Conservation (phyloP, 768 basidiomycete genomes). For the Candolleomyces aberdarensis region DNA sequence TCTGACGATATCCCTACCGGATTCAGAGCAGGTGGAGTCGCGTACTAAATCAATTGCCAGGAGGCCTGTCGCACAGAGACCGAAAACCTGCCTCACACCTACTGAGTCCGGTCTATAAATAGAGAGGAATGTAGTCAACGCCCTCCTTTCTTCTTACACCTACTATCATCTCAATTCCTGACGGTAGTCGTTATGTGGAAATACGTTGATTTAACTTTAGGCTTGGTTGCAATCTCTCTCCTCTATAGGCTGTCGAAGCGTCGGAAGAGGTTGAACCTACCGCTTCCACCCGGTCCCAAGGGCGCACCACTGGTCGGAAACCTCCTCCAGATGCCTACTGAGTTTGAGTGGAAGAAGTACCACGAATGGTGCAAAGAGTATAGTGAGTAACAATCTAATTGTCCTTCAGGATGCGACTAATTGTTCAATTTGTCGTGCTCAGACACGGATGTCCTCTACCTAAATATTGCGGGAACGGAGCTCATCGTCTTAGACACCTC, state of each 20-base stretch:
- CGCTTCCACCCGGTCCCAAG: slow-evolving; percentile 40
- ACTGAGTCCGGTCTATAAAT: not conserved
- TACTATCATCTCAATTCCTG: not conserved
- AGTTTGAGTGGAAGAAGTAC: slow-evolving; percentile 34
- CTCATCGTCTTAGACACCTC: slow-evolving; percentile 29
- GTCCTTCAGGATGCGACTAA: not conserved
- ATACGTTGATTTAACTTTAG: not conserved
- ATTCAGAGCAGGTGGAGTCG: no score
- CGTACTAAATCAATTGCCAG: no score
- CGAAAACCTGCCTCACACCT: no score
- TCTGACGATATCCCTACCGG: no score
- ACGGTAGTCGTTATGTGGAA: not conserved
- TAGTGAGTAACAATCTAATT: slow-evolving; percentile 20
- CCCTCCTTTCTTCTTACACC: no score
- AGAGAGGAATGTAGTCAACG: not conserved
- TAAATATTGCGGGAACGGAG: slow-evolving; percentile 19
- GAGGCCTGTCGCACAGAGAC: no score
- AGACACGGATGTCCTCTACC: slow-evolving; percentile 25
- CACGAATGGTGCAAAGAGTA: slow-evolving; percentile 38
- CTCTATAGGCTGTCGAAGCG: not conserved
- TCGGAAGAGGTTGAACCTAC: slow-evolving; percentile 7
- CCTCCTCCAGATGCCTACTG: slow-evolving; percentile 35
- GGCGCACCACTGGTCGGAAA: slow-evolving; percentile 40
- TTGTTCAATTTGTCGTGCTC: not conserved
- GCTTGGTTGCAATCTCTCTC: not conserved